A percentile compares a stretch with the other conserved stretches of the same genome.
Evolutionary conservation across 2,329 filamentous ascomycete species (phyloP).

Genomic region (Fusarium nodosum): DNA sequence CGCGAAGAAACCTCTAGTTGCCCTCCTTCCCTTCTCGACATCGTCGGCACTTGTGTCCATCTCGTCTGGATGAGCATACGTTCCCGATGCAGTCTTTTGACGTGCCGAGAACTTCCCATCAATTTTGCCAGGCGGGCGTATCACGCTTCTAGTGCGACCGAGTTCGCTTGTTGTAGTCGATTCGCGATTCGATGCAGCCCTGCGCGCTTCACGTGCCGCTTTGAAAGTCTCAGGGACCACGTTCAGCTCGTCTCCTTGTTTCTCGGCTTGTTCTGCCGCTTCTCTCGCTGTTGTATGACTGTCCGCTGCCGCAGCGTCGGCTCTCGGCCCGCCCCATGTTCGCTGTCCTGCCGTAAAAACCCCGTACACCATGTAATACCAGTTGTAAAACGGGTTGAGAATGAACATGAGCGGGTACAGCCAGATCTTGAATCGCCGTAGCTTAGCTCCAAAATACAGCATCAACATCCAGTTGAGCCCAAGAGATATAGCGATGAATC

Average conservation of each 20-base stretch:
- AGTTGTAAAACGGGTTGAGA: constrained; percentile 96
- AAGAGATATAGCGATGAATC: constrained; percentile 92
- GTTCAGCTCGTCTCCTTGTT: constrained; percentile 88
- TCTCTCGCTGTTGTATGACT: constrained; percentile 80
- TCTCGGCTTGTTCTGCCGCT: constrained; percentile 85
- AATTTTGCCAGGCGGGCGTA: constrained; percentile 80
- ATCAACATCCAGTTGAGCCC: constrained; percentile 95
- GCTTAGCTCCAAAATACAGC: constrained; percentile 92
- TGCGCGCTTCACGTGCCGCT: constrained; percentile 66
- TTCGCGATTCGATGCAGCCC: constrained; percentile 51
- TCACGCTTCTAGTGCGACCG: constrained; percentile 65
- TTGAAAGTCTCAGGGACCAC: constrained; percentile 89
- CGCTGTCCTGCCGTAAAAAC: constrained; percentile 94
- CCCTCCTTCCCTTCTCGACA: constrained; percentile 46
- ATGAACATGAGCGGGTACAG: constrained; percentile 96
- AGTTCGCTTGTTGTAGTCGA: constrained; percentile 54
- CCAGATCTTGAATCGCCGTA: constrained; percentile 93
- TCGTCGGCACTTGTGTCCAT: constrained; percentile 53
- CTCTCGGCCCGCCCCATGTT: constrained; percentile 94
- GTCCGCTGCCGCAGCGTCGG: constrained; percentile 87
- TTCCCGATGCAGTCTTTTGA: constrained; percentile 75
- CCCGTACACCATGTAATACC: constrained; percentile 97
- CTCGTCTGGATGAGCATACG: constrained; percentile 78
- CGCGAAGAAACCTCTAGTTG: constrained; percentile 1
- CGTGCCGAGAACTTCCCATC: constrained; percentile 84